phyloP scores from a whole-genome alignment of 306 rosid species.

The Malus fusca region DNA sequence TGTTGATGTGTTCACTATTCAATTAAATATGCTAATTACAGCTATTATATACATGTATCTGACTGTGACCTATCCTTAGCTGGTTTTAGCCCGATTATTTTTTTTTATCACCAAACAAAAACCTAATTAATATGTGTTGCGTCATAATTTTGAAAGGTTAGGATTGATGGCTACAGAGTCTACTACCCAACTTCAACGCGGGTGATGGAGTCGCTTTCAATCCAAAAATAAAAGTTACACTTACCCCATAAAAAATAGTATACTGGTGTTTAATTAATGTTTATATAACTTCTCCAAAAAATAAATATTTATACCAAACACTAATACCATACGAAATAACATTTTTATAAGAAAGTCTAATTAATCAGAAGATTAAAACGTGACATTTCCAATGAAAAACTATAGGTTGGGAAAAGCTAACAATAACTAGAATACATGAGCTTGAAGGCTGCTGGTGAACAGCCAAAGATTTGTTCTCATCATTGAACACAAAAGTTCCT shows the following conservation, averaged over 20 bases:
- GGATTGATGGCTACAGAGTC: neutral
- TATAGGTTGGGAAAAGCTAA: conserved; percentile 25
- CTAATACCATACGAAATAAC: neutral
- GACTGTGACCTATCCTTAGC: neutral
- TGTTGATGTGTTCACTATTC: neutral
- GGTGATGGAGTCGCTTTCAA: conserved; percentile 3
- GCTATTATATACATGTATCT: neutral
- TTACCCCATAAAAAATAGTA: neutral
- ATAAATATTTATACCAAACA: neutral
- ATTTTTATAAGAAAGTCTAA: conserved; percentile 1
- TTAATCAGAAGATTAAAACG: neutral
- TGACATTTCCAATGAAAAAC: conserved; percentile 33
- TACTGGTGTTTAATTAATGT: neutral
- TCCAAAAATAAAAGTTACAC: neutral
- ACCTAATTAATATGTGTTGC: neutral
- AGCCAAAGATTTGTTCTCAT: neutral
- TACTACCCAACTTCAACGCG: neutral
- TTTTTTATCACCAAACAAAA: neutral
- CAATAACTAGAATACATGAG: conserved; percentile 32
- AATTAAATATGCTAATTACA: neutral
- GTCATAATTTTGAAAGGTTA: neutral
- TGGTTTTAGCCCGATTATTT: neutral
- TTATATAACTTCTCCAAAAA: neutral
- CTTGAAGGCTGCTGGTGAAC: conserved; percentile 13
- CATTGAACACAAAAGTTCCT: conserved; percentile 26